These are phyloP conservation scores for Debaryomyces sp. DNA, from an alignment of 1,139 yeast genomes.

Conservation along the genomic window DNA sequence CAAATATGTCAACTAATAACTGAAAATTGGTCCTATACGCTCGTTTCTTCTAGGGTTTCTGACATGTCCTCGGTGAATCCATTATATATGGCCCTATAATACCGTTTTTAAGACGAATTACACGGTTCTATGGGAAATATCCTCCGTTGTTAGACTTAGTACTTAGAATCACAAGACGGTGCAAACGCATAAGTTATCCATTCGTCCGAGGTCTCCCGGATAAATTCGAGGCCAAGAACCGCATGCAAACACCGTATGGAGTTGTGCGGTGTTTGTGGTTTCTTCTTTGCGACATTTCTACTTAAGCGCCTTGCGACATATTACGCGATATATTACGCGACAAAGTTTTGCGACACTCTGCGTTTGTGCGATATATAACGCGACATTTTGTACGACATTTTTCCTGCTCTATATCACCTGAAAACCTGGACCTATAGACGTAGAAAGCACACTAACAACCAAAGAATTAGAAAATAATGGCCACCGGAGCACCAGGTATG, in stretches of 20 bases:
- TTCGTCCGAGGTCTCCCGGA: constrained; percentile 1
- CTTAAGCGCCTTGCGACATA: background rate
- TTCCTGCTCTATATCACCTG: background rate
- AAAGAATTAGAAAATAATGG: background rate
- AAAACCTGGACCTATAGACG: background rate
- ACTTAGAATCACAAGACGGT: constrained; percentile 4
- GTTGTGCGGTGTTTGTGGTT: background rate
- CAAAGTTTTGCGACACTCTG: background rate
- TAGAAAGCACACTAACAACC: background rate
- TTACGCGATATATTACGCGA: background rate
- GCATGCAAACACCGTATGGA: background rate
- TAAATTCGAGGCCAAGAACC: background rate
- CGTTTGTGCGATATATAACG: background rate
- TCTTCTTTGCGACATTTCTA: background rate
- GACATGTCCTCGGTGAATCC: background rate
- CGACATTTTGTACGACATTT: background rate
- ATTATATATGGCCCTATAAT: background rate
- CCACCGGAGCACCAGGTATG: constrained; percentile 38
- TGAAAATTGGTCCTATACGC: background rate
- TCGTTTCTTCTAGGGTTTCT: background rate
- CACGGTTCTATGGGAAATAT: background rate
- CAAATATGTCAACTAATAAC: background rate
- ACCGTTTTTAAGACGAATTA: background rate
- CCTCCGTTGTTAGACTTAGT: background rate
- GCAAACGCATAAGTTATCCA: background rate